A percentile compares a stretch with the other conserved stretches of the same genome.
These are phyloP conservation scores for Pseudogymnoascus sp. DNA, from an alignment of 2,329 filamentous ascomycete species.

Conservation along the genomic window DNA sequence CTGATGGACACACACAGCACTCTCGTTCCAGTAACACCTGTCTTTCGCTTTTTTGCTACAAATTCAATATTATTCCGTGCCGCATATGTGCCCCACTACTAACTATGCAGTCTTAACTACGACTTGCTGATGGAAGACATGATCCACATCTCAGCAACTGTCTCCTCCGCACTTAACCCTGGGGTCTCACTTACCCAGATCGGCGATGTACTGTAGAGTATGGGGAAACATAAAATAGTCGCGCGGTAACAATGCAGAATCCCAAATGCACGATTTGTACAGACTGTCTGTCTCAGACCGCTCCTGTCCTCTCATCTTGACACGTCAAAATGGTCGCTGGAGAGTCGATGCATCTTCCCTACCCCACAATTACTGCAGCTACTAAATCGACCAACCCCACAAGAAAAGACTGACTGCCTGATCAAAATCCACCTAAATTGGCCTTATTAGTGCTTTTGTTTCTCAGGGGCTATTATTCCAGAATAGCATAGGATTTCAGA, in stretches of 20 bases:
- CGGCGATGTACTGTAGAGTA: not conserved
- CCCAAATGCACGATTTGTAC: slow-evolving; percentile 2
- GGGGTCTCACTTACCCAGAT: slow-evolving; percentile 1
- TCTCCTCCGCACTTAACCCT: slow-evolving; percentile 6
- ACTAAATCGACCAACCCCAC: not conserved
- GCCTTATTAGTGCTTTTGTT: not conserved
- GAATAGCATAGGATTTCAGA: not conserved
- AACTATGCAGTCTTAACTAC: not conserved
- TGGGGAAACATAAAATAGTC: slow-evolving; percentile 4
- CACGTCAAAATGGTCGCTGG: not conserved
- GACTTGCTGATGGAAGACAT: not conserved
- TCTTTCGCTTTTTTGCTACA: slow-evolving; percentile 8
- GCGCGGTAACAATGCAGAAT: slow-evolving; percentile 7
- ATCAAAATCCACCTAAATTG: not conserved
- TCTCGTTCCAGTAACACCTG: not conserved
- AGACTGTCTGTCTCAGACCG: not conserved
- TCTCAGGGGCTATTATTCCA: not conserved
- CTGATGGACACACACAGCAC: not conserved
- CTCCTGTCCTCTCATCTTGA: not conserved
- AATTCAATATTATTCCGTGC: slow-evolving; percentile 9
- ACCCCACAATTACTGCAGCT: slow-evolving; percentile 4
- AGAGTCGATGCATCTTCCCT: not conserved
- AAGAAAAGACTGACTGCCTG: not conserved
- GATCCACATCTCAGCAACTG: not conserved
- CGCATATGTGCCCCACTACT: slow-evolving; percentile 4